Base-by-base conservation (phyloP, 148 eudicot genomes). In the Vaccinium corymbosum region DNA sequence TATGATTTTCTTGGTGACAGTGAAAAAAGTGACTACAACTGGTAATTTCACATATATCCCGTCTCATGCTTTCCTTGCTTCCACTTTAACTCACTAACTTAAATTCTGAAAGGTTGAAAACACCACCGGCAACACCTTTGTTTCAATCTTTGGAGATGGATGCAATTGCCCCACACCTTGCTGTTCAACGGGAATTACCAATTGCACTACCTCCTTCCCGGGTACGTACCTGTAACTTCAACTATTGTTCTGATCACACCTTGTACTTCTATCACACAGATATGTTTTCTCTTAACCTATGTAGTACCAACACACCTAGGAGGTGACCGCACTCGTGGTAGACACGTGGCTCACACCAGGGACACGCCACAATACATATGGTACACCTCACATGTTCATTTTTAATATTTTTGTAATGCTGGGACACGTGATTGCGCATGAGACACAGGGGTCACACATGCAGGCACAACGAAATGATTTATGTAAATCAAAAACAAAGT, bases 121-220 rank as follows among this genome's bases (percentile, higher is more conserved):
- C 92, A n/a, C 92, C 92, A 71, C 92, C 92, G 0, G 90, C 89
- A 1, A 90, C 92, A 25, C 92, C 92, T 82, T 83, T 88, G 62
- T 90, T 90, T 80, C 90, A 90, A 35, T 90, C 92, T 51, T 79
- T 90, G 75, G 92, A 90, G 61, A 88, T 89, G 92, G 92, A 90
- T 82, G 57, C 89, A 76, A 88, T 83, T 62, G 86, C 86, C 16
- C 84, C 79, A 1, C 87, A 90, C 64, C 81, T 87, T 4, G 87
- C 84, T 46, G 82, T 82, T 80, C 90, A 88, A 20, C 66, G 86
- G 62, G 92, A 90, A 79, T 19, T 90, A 35, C 92, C 92, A 76
- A 86, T 90, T 78, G n/a, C 82, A 25, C 92, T 84, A 25, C 89
- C 89, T 62, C 87, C 87, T 61, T 89, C 91, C 7, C 83, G 92